Conservation (phyloP, 2,329 filamentous ascomycete species). For the Chaetothyriales sp. region DNA sequence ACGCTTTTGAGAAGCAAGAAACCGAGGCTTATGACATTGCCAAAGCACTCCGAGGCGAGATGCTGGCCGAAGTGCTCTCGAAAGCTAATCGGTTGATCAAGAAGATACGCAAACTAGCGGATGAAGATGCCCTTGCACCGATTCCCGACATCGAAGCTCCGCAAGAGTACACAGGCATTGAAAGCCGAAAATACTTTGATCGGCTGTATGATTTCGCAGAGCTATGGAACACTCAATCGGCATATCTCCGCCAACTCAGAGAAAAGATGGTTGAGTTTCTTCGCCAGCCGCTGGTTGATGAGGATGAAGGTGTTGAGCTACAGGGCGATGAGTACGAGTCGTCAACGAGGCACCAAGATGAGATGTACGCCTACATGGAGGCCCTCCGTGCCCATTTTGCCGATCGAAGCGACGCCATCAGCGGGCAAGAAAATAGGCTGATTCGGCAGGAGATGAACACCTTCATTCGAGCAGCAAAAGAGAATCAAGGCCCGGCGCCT, state of each 20-base stretch:
- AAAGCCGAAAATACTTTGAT: slow-evolving; percentile 52
- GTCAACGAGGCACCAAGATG: slow-evolving; percentile 74
- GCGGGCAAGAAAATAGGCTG: slow-evolving; percentile 61
- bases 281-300: slow-evolving; percentile 61
- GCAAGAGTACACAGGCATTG: slow-evolving; percentile 48
- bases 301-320: slow-evolving; percentile 57
- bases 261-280: slow-evolving; percentile 57
- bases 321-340: slow-evolving; percentile 84
- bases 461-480: slow-evolving; percentile 45
- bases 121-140: slow-evolving; percentile 40
- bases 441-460: slow-evolving; percentile 55
- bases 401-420: slow-evolving; percentile 62
- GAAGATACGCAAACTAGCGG: slow-evolving; percentile 34
- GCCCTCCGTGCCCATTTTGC: slow-evolving; percentile 59
- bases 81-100: slow-evolving; percentile 52
- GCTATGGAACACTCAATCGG: slow-evolving; percentile 56
- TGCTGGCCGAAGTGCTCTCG: slow-evolving; percentile 44
- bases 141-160: slow-evolving; percentile 46
- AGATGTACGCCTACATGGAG: slow-evolving; percentile 75
- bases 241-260: slow-evolving; percentile 59
- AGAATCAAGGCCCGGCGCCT: slow-evolving; percentile 56
- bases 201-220: slow-evolving; percentile 49
- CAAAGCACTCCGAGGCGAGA: slow-evolving; percentile 61
- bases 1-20: slow-evolving; percentile 53
- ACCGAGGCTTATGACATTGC: slow-evolving; percentile 60